Conservation (phyloP, 1,284 basidiomycete genomes). For the Fomitopsis pinicola region DNA sequence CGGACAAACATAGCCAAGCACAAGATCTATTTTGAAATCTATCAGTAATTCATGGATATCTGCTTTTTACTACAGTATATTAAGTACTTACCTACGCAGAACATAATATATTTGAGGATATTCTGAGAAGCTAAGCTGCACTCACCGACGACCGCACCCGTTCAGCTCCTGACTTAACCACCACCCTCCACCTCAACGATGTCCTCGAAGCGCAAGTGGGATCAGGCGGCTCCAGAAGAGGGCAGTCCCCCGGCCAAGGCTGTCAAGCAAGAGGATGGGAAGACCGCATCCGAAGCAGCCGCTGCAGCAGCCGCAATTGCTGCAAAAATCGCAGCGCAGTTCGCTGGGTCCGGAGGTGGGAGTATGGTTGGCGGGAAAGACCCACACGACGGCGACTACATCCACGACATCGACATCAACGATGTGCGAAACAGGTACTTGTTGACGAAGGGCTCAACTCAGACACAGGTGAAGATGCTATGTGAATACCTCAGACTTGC, state of each 20-base stretch:
- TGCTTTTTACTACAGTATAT: no score
- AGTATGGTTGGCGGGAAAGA: slow-evolving; percentile 46
- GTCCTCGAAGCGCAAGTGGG: slow-evolving; percentile 73
- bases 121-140: no score
- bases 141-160: no score
- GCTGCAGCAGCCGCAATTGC: slow-evolving; percentile 85
- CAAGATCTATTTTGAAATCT: not conserved
- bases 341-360: slow-evolving; percentile 45
- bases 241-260: slow-evolving; percentile 40
- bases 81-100: no score
- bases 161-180: not conserved
- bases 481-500: not conserved
- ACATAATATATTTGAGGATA: no score
- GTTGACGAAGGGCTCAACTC: slow-evolving; percentile 91
- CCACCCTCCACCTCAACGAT: slow-evolving; percentile 24
- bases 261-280: slow-evolving; percentile 52
- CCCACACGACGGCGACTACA: slow-evolving; percentile 79
- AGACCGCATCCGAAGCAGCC: slow-evolving; percentile 70
- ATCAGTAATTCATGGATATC: no score
- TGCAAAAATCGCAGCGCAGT: slow-evolving; percentile 88
- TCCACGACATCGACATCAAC: slow-evolving; percentile 95
- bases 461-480: slow-evolving; percentile 66
- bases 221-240: slow-evolving; percentile 52
- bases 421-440: slow-evolving; percentile 95
- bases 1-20: slow-evolving; percentile 11